Evolutionary conservation across 257 asterid species (phyloP), one percentile per base, ranked within the genome.

Genomic region (Lithospermum erythrorhizon): DNA sequence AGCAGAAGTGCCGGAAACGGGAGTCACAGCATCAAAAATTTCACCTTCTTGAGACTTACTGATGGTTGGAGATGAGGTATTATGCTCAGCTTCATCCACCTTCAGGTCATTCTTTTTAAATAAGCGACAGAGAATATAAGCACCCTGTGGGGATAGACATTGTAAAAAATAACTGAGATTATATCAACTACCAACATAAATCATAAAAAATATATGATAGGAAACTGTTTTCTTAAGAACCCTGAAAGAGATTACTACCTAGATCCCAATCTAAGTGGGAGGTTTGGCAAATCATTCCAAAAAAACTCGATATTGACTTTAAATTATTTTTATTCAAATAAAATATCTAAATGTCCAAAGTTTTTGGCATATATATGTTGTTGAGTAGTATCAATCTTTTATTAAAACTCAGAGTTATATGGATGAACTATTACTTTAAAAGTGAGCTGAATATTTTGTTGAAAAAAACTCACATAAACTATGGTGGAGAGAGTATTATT

Each of bases 61-160:
- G 10, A 61, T 66, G 1, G 75, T 45, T 10, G 94, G 85, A 72
- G 95, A 78, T 61, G 73, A 64, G 60, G 58, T 64, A 20, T 54
- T 78, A 66, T 70, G 78, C 69, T 81, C 95, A 76, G 22, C 75
- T 65, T 75, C 89, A 49, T 93, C 97, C 75, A 53, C 76, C 72
- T 76, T 86, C 63, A 81, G 65, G 55, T 81, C 96, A 57, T 70
- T 67, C 89, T 89, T 93, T 68, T 71, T 89, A 57, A 89, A 89
- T 63, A 93, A 75, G 11, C 99, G 96, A 70, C 95, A 89, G 29
- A 93, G 96, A 61, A 93, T 94, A 80, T 66, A 93, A 14, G 95
- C 83, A 53, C 84, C 91, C 97, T 89, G 73, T 72, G 57, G 52
- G 60, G 18, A 53, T 9, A 54, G 63, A 21, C 48, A 41, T 37